A percentile compares a stretch with the other conserved stretches of the same genome.
These are phyloP conservation scores for Leccinum subtestaceum DNA, from an alignment of 768 basidiomycete species.

Conservation along the genomic window DNA sequence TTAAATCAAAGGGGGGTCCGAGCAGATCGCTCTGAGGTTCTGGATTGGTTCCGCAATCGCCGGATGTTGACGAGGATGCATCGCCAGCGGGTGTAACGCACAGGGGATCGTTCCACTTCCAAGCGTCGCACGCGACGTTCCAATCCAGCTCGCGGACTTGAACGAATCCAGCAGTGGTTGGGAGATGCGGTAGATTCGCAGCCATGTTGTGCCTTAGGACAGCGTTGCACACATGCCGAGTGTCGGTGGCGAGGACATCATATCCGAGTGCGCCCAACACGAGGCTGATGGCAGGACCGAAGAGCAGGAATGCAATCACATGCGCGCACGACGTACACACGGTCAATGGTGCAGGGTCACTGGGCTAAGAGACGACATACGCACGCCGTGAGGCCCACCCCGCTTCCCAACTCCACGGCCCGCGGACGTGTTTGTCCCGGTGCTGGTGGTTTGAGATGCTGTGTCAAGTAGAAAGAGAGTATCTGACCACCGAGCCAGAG, in stretches of 20 bases:
- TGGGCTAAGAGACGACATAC: slow-evolving; percentile 28
- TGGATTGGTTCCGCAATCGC: slow-evolving; percentile 15
- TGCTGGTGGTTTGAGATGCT: slow-evolving; percentile 30
- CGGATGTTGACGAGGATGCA: slow-evolving; percentile 6
- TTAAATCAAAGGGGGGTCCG: slow-evolving; percentile 66
- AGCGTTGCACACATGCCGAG: slow-evolving; percentile 55
- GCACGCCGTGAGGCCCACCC: slow-evolving; percentile 76
- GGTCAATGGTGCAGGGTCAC: not conserved
- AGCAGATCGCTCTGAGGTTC: slow-evolving; percentile 23
- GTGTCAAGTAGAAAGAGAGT: slow-evolving; percentile 58
- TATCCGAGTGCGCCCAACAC: slow-evolving; percentile 67
- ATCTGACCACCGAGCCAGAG: slow-evolving; percentile 85
- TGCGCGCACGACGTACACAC: slow-evolving; percentile 1
- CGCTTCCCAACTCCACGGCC: slow-evolving; percentile 78
- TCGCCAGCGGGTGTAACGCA: slow-evolving; percentile 37
- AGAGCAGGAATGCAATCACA: not conserved
- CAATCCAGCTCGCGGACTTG: slow-evolving; percentile 70
- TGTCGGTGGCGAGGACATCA: slow-evolving; percentile 76
- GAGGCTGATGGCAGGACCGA: slow-evolving; percentile 41
- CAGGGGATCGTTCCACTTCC: slow-evolving; percentile 47
- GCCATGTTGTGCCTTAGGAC: slow-evolving; percentile 65
- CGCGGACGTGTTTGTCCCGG: slow-evolving; percentile 28
- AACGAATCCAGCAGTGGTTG: slow-evolving; percentile 42
- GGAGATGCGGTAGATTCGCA: slow-evolving; percentile 39
- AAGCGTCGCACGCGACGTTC: slow-evolving; percentile 51